Base-by-base conservation (phyloP, 345 rosid genomes). In the Syzygium jambos region DNA sequence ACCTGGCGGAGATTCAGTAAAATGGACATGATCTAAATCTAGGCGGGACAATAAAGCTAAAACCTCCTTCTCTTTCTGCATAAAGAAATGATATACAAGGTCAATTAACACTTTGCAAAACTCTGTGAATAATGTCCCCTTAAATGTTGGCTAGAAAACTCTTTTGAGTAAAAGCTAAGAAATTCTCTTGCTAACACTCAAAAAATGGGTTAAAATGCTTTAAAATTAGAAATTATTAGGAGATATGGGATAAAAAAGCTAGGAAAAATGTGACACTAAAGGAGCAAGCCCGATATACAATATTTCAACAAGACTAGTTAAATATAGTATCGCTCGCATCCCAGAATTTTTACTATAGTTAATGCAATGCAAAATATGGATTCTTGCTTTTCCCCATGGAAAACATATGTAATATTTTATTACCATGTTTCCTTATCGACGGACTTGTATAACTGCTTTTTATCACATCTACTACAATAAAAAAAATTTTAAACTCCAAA, bases 21-120 rank as follows among this genome's bases (percentile, higher is more conserved):
- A 96, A 89, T 90, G 94, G 88, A 95, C 90, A 84, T 93, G 92
- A 84, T 88, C 91, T 54, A 93, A 53, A 90, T 98, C 99, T 84
- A 98, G 96, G 90, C 96, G 93, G 88, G 98, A 95, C 85, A 98
- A 91, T 86, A 96, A 95, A 86, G 98, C 98, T 85, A 96, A 90
- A 55, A 95, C 97, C 88, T 97, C 96, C 93, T 93, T 94, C 91
- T 96, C 99, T 63, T 93, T 93, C 99, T 98, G 97, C 95, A 89
- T 51, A 87, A 87, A 88, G 52, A 87, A 59, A 84, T 54, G 51
- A 85, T 30, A 41, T 41, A 29, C 84, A 59, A 41, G 52, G 84
- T 51, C 52, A 86, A 77, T 63, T 25, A 21, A 84, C 41, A 82
- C 51, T 46, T 29, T 55, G 30, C 51, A 21, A 84, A 86, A 85